Evolutionary conservation across 805 yeast species (phyloP), one percentile per base, ranked within the genome.

Genomic region (Torulaspora indica): DNA sequence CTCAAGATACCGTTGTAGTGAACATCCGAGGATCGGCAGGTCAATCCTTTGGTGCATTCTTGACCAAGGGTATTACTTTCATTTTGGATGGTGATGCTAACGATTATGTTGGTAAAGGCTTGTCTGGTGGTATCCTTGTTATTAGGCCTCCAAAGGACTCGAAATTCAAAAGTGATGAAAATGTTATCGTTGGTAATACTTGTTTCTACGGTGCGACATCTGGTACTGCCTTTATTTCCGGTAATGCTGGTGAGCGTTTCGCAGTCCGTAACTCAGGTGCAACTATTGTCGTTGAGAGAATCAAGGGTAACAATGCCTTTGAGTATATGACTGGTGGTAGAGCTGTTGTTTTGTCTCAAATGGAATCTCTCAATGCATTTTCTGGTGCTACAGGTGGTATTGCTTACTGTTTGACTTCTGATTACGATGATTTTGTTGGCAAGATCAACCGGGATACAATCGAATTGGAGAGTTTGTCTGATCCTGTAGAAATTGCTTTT

Each of bases 301-400:
- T 70, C 46, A 82, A 86, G 52, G 98, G 98, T 73, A 96, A 91
- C 67, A 97, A 91, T 67, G 98, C 98, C 41, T 91, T 97, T 72
- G 98, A 91, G 71, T 91, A 91, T 72, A 91, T 91, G 98, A 90
- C 98, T 56, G 98, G 98, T 67, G 98, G 98, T 65, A 81, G 98
- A 59, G 96, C 93, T 50, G 88, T 91, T 62, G 89, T 91, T 38
- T 77, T 91, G 55, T 96, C 97, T 37, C 71, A 81, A 47, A 86
- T 96, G 58, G 97, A 96, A 47, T 80, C 97, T 52, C 83, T 89
- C 65, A 96, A 86, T 49, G 75, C 75, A 3, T 70, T 81, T 48
- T 96, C 98, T 45, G 98, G 98, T 74, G 93, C 93, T 85, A 90
- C 97, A 57, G 98, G 98, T 70, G 98, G 98, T 79, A 91, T 93